These are phyloP conservation scores for Mycena haematopus DNA, from an alignment of 768 basidiomycete species.

Conservation along the genomic window DNA sequence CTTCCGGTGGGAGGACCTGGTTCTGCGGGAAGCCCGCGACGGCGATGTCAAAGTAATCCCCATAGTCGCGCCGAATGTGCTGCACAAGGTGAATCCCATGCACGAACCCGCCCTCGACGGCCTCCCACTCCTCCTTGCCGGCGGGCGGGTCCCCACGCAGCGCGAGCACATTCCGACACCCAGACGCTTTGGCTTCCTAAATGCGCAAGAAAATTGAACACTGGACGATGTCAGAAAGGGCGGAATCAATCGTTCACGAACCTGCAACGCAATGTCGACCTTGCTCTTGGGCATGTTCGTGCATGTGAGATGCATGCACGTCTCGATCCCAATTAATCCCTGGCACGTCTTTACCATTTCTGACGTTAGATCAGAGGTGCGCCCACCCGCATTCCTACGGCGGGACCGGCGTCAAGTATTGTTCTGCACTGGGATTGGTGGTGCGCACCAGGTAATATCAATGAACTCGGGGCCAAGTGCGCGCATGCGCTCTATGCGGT, in stretches of 20 bases:
- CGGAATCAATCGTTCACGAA: slow-evolving; percentile 48
- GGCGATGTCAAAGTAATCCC: slow-evolving; percentile 94
- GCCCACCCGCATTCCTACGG: slow-evolving; percentile 92
- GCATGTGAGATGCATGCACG: slow-evolving; percentile 98
- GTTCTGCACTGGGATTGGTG: background rate
- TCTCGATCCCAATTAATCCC: slow-evolving; percentile 90
- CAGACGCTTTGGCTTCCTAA: slow-evolving; percentile 87
- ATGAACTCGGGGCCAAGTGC: slow-evolving; percentile 95
- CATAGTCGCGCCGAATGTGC: slow-evolving; percentile 84
- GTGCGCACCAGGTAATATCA: slow-evolving; percentile 89
- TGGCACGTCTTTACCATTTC: slow-evolving; percentile 96
- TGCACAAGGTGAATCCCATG: slow-evolving; percentile 92
- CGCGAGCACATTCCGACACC: slow-evolving; percentile 92
- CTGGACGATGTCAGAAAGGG: slow-evolving; percentile 4
- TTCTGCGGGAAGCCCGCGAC: slow-evolving; percentile 93
- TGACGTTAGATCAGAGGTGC: slow-evolving; percentile 92
- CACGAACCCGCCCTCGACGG: slow-evolving; percentile 88
- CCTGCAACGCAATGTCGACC: slow-evolving; percentile 88
- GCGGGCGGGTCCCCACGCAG: slow-evolving; percentile 91
- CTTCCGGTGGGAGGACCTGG: slow-evolving; percentile 72
- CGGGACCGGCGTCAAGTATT: slow-evolving; percentile 5
- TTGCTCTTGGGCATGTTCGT: slow-evolving; percentile 99
- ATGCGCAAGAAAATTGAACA: slow-evolving; percentile 3
- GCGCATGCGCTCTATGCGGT: slow-evolving; percentile 99
- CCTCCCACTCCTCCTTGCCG: slow-evolving; percentile 91